Evolutionary conservation across 2,329 filamentous ascomycete genomes (phyloP), one percentile per base, ranked within the genome.

Genomic region (Phaeoacremonium minimum): DNA sequence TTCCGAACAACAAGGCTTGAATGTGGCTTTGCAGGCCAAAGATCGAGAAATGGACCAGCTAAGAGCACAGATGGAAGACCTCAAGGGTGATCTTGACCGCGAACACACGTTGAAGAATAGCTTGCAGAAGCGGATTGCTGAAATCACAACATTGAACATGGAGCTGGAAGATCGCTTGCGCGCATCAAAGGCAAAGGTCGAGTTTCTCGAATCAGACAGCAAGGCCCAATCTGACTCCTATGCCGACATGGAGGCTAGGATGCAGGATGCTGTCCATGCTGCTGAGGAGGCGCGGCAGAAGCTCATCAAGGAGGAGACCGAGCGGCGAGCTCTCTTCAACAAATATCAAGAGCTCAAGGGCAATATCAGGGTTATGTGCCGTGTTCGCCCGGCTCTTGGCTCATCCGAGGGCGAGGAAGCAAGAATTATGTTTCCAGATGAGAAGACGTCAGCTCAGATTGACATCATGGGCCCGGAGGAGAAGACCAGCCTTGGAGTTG

Each of bases 291-390:
- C 86, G 1, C 80, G 85, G 38, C 80, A 87, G 46, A 95, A 93
- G 55, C 71, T 98, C 18, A 83, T 93, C 44, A 87, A 84, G 51
- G 93, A 97, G 56, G 93, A 98, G 63, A 93, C 87, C 1, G 71
- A 95, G 34, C 80, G 93, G 12, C 79, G 93, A 15, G 91, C 94
- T 49, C 75, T 98, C 0, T 95, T 97, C 68, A 97, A 97, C 62
- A 93, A 95, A 58, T 91, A 98, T 32, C 89, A 98, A 58, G 93
- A 98, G 55, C 77, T 98, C 41, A 96, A 95, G 60, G 93, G 93
- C 51, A 98, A 98, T 56, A 98, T 98, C 52, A 85, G 93, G 15
- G 93, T 98, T 47, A 98, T 98, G 79, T 97, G 91, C 55, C 82
- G 93, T 56, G 91, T 97, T 18, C 83, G 94, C 28, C 93, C 93